Evolutionary conservation across 2,329 filamentous ascomycete genomes (phyloP).

Genomic region (Colletotrichum simmondsii): DNA sequence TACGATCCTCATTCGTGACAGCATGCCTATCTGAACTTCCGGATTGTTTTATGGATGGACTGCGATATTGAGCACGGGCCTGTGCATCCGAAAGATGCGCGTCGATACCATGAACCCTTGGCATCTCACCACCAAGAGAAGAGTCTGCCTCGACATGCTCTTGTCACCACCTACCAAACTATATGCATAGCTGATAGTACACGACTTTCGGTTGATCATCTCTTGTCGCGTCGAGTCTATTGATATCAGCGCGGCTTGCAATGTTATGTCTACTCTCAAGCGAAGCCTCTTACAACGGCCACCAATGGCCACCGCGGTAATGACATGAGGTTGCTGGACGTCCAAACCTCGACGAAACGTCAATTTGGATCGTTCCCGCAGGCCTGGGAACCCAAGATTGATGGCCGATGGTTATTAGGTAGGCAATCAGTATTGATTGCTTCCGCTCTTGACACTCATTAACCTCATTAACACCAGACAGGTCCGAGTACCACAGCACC

Average conservation of each 20-base stretch:
- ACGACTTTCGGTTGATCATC: not conserved
- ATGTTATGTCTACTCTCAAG: not conserved
- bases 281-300: not conserved
- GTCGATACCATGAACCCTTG: not conserved
- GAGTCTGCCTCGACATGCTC: not conserved
- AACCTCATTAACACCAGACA: slow-evolving; percentile 12
- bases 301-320: no score
- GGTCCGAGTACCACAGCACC: slow-evolving; percentile 7
- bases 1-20: not conserved
- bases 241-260: not conserved
- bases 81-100: no score
- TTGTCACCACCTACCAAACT: not conserved
- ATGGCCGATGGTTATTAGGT: slow-evolving; percentile 9
- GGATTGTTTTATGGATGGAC: no score
- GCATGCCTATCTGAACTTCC: not conserved
- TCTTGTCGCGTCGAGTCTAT: not conserved
- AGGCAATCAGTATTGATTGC: slow-evolving; percentile 10
- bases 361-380: not conserved
- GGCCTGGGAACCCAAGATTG: not conserved
- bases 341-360: not conserved
- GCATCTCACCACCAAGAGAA: not conserved
- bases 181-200: not conserved
- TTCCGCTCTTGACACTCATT: not conserved
- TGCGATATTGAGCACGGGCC: no score
- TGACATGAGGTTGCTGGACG: not conserved